phyloP scores from a whole-genome alignment of 805 yeast species.

The Schizosaccharomyces lindneri region DNA sequence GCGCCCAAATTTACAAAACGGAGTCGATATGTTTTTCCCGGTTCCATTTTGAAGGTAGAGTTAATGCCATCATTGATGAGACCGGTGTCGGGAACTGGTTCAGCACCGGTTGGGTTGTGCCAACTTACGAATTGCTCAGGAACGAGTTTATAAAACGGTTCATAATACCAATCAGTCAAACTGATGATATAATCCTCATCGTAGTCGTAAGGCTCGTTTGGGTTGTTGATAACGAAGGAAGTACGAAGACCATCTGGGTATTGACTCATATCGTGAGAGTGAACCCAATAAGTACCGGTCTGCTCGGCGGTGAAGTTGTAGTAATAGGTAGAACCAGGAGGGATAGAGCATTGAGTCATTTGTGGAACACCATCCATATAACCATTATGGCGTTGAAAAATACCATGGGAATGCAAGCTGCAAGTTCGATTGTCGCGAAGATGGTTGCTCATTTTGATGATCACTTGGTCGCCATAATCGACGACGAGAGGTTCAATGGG shows the following conservation, averaged over 20 bases:
- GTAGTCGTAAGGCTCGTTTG: constrained; percentile 40
- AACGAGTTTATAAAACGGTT: constrained; percentile 25
- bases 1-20: constrained; percentile 74
- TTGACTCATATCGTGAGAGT: constrained; percentile 74
- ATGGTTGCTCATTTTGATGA: constrained; percentile 52
- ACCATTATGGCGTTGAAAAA: constrained; percentile 51
- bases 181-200: constrained; percentile 56
- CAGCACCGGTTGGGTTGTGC: constrained; percentile 92
- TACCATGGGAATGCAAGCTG: constrained; percentile 78
- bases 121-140: constrained; percentile 32
- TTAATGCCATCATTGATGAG: constrained; percentile 63
- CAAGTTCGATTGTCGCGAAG: constrained; percentile 32
- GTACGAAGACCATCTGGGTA: constrained; percentile 63
- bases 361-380: constrained; percentile 82
- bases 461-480: constrained; percentile 47
- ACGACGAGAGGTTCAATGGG: constrained; percentile 44
- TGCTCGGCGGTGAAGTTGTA: constrained; percentile 83
- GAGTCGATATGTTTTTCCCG: constrained; percentile 61
- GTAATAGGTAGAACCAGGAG: constrained; percentile 45
- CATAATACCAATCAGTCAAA: constrained; percentile 77
- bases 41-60: constrained; percentile 53
- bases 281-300: constrained; percentile 90
- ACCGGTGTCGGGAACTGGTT: constrained; percentile 71
- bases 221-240: constrained; percentile 45
- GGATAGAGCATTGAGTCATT: constrained; percentile 76